A percentile compares a stretch with the other conserved stretches of the same genome.
Conservation (phyloP, 768 basidiomycete genomes). For the Leucocoprinus sp. region DNA sequence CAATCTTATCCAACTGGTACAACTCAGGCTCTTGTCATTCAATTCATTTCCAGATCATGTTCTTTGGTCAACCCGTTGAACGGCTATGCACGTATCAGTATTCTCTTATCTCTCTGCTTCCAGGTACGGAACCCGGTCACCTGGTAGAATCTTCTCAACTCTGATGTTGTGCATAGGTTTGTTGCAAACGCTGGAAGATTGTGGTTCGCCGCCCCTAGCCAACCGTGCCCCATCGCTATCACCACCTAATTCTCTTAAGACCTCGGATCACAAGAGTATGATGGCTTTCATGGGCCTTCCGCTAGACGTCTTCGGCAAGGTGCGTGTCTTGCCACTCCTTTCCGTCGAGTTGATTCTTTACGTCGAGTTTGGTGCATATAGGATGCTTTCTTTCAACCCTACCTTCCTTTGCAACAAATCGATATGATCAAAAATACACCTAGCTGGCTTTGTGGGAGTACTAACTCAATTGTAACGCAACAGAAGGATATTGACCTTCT, state of each 20-base stretch:
- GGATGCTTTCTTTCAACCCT: constrained; percentile 97
- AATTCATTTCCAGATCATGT: constrained; percentile 76
- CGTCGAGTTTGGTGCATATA: constrained; percentile 21
- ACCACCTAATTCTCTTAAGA: constrained; percentile 71
- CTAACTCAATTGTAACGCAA: constrained; percentile 91
- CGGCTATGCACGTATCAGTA: constrained; percentile 96
- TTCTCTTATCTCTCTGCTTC: constrained; percentile 88
- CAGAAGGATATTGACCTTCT: constrained; percentile 88
- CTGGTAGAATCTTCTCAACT: no score
- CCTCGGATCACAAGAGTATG: constrained; percentile 87
- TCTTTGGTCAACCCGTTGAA: constrained; percentile 95
- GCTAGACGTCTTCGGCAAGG: constrained; percentile 88
- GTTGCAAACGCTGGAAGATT: constrained; percentile 84
- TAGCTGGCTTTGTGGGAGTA: constrained; percentile 91
- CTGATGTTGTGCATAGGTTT: constrained; percentile 44
- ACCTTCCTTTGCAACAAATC: constrained; percentile 90
- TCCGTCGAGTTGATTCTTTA: neutral
- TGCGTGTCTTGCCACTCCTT: constrained; percentile 18
- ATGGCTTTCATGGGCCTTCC: constrained; percentile 91
- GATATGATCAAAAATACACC: constrained; percentile 75
- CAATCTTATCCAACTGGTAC: neutral
- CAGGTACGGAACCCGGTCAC: constrained; percentile 55
- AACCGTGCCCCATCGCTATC: constrained; percentile 47
- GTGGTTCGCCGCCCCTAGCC: constrained; percentile 80
- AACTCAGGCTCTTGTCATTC: neutral